These are phyloP conservation scores for Ceratobasidium sp. DNA, from an alignment of 1,284 basidiomycete species.

Conservation along the genomic window DNA sequence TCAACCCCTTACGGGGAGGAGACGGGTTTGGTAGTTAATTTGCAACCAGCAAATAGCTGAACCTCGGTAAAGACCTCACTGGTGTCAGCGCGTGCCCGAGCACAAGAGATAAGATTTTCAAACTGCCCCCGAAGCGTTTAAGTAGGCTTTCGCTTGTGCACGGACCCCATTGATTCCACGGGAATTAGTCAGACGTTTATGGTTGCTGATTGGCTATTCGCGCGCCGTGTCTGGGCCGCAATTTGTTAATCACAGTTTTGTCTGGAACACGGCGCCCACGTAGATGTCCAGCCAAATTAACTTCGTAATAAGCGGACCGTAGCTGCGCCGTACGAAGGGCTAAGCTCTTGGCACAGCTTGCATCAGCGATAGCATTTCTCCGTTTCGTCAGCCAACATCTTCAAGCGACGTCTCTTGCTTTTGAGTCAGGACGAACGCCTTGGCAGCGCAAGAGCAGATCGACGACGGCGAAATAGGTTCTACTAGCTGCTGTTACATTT, in stretches of 20 bases:
- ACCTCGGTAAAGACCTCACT: conserved; percentile 91
- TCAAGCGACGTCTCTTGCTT: not conserved
- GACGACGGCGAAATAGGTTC: too few species aligned
- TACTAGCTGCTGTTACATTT: not conserved
- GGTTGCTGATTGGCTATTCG: conserved; percentile 26
- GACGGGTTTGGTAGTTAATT: conserved; percentile 90
- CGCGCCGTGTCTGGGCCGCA: not conserved
- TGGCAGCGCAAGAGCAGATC: not conserved
- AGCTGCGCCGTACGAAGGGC: not conserved
- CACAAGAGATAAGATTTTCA: conserved; percentile 74
- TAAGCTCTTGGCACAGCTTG: not conserved
- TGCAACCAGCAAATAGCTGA: conserved; percentile 94
- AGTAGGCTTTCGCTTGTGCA: conserved; percentile 19
- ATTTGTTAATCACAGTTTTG: not conserved
- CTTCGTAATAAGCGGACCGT: conserved; percentile 5
- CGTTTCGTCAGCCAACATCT: not conserved
- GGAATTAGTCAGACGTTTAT: conserved; percentile 24
- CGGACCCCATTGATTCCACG: conserved; percentile 17
- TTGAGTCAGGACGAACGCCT: not conserved
- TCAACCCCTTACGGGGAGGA: conserved; percentile 74
- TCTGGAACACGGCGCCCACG: not conserved
- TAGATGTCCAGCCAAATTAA: not conserved
- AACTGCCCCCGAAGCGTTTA: not conserved
- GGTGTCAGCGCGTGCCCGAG: conserved; percentile 91
- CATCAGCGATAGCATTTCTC: conserved; percentile 7